Evolutionary conservation across 179 eudicot genomes (phyloP).

Genomic region (Pouteria campechiana): DNA sequence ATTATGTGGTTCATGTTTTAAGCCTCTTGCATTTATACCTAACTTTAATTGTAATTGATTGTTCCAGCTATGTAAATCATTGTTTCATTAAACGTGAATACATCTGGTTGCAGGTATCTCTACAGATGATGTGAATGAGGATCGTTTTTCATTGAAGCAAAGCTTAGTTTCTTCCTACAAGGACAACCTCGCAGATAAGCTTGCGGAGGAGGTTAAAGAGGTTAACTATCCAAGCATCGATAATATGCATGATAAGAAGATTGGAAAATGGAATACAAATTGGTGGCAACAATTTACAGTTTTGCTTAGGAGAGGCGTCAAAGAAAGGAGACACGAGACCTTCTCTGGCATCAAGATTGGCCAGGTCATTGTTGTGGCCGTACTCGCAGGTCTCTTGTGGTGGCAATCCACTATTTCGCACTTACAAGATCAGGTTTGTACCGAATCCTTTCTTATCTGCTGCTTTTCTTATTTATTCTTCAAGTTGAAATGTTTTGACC

Average conservation of each 20-base stretch:
- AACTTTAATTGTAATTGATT: no score
- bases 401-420: slow-evolving; percentile 48
- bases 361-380: slow-evolving; percentile 45
- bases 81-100: no score
- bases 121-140: slow-evolving; percentile 30
- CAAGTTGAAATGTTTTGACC: no score
- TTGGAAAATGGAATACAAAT: slow-evolving; percentile 50
- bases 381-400: slow-evolving; percentile 67
- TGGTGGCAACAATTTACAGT: slow-evolving; percentile 78
- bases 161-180: slow-evolving; percentile 38
- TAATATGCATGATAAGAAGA: slow-evolving; percentile 20
- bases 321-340: slow-evolving; percentile 58
- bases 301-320: slow-evolving; percentile 61
- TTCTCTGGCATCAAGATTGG: slow-evolving; percentile 40
- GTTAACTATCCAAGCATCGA: neutral
- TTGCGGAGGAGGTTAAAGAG: slow-evolving; percentile 30
- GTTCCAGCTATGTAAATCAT: no score
- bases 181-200: slow-evolving; percentile 21
- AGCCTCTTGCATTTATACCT: no score
- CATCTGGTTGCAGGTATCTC: slow-evolving; percentile 47
- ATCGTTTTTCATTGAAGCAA: slow-evolving; percentile 36
- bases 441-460: no score
- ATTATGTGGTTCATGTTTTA: no score
- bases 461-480: no score
- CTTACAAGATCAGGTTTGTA: slow-evolving; percentile 90